phyloP scores from a whole-genome alignment of 1,284 basidiomycete genomes.

The Ceratobasidium papillatum region DNA sequence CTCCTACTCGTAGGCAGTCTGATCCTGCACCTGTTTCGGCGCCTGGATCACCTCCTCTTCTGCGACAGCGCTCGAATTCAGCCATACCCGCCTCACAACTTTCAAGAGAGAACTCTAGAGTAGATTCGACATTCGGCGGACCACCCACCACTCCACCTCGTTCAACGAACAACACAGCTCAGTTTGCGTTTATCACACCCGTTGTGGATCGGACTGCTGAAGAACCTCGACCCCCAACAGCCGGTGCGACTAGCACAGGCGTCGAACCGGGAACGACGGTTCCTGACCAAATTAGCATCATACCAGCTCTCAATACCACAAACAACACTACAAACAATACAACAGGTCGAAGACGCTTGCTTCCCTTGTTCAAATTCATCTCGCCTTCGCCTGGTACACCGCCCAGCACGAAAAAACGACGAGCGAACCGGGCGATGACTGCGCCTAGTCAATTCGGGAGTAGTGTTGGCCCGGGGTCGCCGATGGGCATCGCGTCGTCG shows the following conservation, averaged over 20 bases:
- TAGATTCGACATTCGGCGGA: background rate
- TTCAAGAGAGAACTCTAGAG: background rate
- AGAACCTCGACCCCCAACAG: background rate
- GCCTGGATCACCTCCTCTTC: background rate
- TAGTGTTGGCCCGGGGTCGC: background rate
- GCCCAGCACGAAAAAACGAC: constrained; percentile 30
- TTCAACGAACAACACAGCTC: constrained; percentile 30
- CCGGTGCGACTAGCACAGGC: constrained; percentile 3
- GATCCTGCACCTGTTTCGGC: constrained; percentile 13
- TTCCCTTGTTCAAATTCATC: constrained; percentile 33
- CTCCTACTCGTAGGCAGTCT: constrained; percentile 20
- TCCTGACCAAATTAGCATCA: background rate
- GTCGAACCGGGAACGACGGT: constrained; percentile 7
- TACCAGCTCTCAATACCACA: background rate
- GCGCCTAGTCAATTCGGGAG: constrained; percentile 25
- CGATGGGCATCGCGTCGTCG: constrained; percentile 13
- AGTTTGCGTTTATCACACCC: constrained; percentile 38
- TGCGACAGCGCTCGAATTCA: constrained; percentile 22
- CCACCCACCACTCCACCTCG: constrained; percentile 24
- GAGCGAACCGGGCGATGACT: constrained; percentile 13
- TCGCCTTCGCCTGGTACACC: constrained; percentile 30
- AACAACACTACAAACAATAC: background rate
- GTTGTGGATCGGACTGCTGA: constrained; percentile 2
- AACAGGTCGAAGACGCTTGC: constrained; percentile 4
- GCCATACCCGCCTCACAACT: background rate